Percentiles rank a stretch among this genome's conserved stretches.
Evolutionary conservation across 768 basidiomycete species (phyloP).

Genomic region (Russula dissimulans): DNA sequence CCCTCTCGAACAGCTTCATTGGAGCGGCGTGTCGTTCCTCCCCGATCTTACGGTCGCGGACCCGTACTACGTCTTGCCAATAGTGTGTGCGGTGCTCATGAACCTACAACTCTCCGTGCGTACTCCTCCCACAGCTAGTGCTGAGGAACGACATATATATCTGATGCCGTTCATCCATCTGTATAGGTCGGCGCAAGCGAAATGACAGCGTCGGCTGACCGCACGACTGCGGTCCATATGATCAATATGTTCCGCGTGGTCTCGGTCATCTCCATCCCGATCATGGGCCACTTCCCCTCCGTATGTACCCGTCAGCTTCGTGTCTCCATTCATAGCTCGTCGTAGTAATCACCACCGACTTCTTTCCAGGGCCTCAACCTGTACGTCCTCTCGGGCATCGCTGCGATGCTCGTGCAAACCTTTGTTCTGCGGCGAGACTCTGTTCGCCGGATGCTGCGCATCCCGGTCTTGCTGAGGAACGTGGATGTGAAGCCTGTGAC

Average conservation of each 20-base stretch:
- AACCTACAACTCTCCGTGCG: slow-evolving; percentile 64
- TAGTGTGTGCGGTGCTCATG: slow-evolving; percentile 45
- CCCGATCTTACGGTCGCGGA: slow-evolving; percentile 73
- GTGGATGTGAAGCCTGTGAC: slow-evolving; percentile 8
- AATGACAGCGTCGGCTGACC: slow-evolving; percentile 22
- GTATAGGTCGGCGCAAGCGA: slow-evolving; percentile 45
- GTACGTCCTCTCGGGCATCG: slow-evolving; percentile 46
- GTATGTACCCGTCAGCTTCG: slow-evolving; percentile 35
- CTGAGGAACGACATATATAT: background rate
- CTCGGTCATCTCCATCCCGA: slow-evolving; percentile 38
- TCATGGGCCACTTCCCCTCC: slow-evolving; percentile 52
- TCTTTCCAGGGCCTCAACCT: slow-evolving; percentile 43
- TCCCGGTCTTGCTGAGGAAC: slow-evolving; percentile 24
- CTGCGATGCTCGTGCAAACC: slow-evolving; percentile 39
- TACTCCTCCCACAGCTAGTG: background rate
- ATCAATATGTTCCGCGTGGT: slow-evolving; percentile 26
- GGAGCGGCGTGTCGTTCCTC: slow-evolving; percentile 66
- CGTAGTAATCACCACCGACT: background rate
- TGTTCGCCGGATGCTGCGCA: slow-evolving; percentile 33
- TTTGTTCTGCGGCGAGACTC: slow-evolving; percentile 33
- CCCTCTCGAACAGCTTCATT: slow-evolving; percentile 64
- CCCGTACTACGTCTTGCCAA: slow-evolving; percentile 67
- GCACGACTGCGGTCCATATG: slow-evolving; percentile 16
- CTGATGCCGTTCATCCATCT: slow-evolving; percentile 24
- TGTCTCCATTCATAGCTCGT: background rate